Conservation (phyloP, 805 yeast species). For the Priceomyces medius region DNA sequence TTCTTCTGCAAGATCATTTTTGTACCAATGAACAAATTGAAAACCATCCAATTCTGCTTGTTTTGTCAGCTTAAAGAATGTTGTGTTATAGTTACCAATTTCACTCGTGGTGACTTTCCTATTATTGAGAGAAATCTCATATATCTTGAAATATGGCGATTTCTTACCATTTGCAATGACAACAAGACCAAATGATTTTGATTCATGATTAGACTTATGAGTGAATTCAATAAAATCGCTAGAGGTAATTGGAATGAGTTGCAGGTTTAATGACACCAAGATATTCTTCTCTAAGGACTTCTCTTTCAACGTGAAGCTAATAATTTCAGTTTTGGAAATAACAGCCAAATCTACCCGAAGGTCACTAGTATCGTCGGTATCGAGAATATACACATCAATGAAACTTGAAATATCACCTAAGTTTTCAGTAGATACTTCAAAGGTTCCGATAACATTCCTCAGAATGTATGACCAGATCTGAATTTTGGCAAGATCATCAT, state of each 20-base stretch:
- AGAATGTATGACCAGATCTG: slow-evolving; percentile 1
- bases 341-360: slow-evolving; percentile 5
- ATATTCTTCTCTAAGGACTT: neutral
- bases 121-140: slow-evolving; percentile 10
- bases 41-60: slow-evolving; percentile 7
- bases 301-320: neutral
- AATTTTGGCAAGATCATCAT: neutral
- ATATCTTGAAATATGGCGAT: slow-evolving; percentile 12
- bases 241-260: slow-evolving; percentile 1
- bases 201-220: slow-evolving; percentile 4
- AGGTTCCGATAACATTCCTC: neutral
- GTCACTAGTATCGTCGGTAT: slow-evolving; percentile 3
- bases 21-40: slow-evolving; percentile 17
- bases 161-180: slow-evolving; percentile 9
- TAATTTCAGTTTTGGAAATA: slow-evolving; percentile 8
- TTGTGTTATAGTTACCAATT: slow-evolving; percentile 18
- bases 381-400: slow-evolving; percentile 11
- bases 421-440: neutral
- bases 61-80: slow-evolving; percentile 11
- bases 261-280: slow-evolving; percentile 1
- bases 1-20: slow-evolving; percentile 1
- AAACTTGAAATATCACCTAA: slow-evolving; percentile 3
- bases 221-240: slow-evolving; percentile 15
- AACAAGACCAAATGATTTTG: slow-evolving; percentile 17
- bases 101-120: slow-evolving; percentile 10